Evolutionary conservation across 2,329 filamentous ascomycete genomes (phyloP).

Genomic region (Myriangium duriaei): DNA sequence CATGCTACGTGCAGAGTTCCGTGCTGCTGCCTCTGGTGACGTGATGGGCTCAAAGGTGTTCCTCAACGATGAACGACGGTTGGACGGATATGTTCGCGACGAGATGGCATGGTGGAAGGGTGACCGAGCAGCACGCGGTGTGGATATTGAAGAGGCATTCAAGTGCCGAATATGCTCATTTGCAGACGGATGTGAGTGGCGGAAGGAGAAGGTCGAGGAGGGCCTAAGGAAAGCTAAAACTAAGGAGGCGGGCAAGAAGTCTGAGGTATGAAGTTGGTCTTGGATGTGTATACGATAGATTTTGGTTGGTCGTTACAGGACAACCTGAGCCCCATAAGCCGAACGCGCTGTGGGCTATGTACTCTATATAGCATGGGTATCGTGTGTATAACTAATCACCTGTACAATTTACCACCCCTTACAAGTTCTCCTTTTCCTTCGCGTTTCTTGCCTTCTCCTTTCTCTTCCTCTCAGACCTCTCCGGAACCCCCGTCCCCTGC

Average conservation of each 20-base stretch:
- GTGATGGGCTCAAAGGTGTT: slow-evolving; percentile 50
- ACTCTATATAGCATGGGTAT: not conserved
- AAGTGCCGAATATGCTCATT: slow-evolving; percentile 85
- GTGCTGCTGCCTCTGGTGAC: slow-evolving; percentile 33
- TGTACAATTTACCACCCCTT: not conserved
- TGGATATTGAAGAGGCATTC: slow-evolving; percentile 71
- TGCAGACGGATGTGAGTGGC: slow-evolving; percentile 64
- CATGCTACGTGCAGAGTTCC: slow-evolving; percentile 46
- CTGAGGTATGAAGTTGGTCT: slow-evolving; percentile 10
- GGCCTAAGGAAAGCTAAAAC: slow-evolving; percentile 22
- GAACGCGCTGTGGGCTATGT: no score
- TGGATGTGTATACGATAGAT: no score
- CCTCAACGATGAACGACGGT: slow-evolving; percentile 49
- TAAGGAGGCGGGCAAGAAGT: slow-evolving; percentile 8
- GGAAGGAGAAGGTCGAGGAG: slow-evolving; percentile 55
- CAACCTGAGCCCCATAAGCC: no score
- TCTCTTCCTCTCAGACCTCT: not conserved
- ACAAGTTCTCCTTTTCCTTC: not conserved
- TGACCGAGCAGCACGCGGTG: slow-evolving; percentile 57
- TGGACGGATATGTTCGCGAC: slow-evolving; percentile 54
- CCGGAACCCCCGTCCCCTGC: not conserved
- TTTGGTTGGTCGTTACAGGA: no score
- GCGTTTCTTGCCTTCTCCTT: slow-evolving; percentile 6
- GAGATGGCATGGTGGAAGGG: slow-evolving; percentile 87
- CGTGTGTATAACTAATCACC: no score